Percentiles rank a stretch among this genome's conserved stretches.
These are phyloP conservation scores for Fusarium sambucinum DNA, from an alignment of 2,329 filamentous ascomycete genomes.

Conservation along the genomic window DNA sequence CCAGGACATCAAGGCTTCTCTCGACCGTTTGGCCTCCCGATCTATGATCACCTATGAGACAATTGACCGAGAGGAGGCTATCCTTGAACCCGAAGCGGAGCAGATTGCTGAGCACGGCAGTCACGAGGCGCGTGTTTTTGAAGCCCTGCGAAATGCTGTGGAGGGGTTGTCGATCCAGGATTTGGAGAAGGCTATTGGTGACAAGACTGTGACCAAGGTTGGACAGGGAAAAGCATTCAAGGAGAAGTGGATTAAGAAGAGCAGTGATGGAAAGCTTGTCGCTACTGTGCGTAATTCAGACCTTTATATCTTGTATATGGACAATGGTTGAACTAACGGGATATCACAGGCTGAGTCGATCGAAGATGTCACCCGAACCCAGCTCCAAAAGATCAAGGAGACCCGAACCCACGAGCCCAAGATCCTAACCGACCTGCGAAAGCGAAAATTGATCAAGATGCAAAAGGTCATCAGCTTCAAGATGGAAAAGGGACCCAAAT, in stretches of 20 bases:
- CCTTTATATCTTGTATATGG: neutral
- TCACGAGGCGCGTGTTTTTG: conserved; percentile 85
- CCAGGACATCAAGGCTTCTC: conserved; percentile 81
- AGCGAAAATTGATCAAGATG: conserved; percentile 87
- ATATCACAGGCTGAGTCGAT: conserved; percentile 73
- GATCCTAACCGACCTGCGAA: conserved; percentile 83
- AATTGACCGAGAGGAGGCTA: conserved; percentile 80
- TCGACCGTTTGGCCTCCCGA: conserved; percentile 86
- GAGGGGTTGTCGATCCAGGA: conserved; percentile 86
- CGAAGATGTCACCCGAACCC: conserved; percentile 80
- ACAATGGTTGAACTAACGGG: conserved; percentile 7
- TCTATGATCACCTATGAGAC: conserved; percentile 90
- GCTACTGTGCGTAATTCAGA: conserved; percentile 59
- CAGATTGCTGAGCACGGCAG: conserved; percentile 80
- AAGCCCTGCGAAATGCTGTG: conserved; percentile 76
- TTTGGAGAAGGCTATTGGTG: conserved; percentile 75
- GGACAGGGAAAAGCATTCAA: conserved; percentile 97
- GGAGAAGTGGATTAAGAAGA: conserved; percentile 77
- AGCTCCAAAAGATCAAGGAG: conserved; percentile 78
- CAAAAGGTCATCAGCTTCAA: conserved; percentile 89
- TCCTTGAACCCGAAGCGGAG: conserved; percentile 80
- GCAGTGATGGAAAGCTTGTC: conserved; percentile 67
- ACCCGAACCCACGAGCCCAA: conserved; percentile 80
- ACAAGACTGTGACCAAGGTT: conserved; percentile 80
- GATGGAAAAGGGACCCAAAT: conserved; percentile 87